Base-by-base conservation (phyloP, 257 asterid genomes). In the Gentiana macrophylla region DNA sequence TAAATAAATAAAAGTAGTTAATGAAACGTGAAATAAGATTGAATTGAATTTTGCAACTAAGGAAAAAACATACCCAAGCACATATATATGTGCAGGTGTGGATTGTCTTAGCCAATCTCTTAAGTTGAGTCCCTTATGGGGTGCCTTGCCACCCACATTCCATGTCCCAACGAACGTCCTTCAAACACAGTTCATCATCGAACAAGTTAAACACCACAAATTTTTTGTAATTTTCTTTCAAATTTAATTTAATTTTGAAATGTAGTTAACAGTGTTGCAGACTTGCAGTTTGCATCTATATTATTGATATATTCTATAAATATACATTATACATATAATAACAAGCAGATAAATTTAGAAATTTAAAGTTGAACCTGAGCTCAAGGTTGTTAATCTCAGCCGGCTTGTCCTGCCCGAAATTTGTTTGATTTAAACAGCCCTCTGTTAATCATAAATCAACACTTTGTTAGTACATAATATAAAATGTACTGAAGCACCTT, bases 131-230 rank as follows among this genome's bases (percentile, higher is more conserved):
- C 61, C 84, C 8, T 71, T 65, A 3, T 82, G 68, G 4, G 96
- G 98, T 9, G 95, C 56, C 62, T 86, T 84, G 68, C 98, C 98
- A 55, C 92, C 98, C 6, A 90, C 98, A 63, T 90, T 90, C 96
- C 98, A 86, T 50, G 98, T 90, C 62, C 95, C 98, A 63, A 84
- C 94, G 52, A 90, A 77, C 89, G 80, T 82, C 70, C 98, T 90
- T 43, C 55, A 43, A 37, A n/a, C 15, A 3, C 11, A 4, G 53
- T 32, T 49, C 57, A 55, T 12, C 37, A 51, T 52, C 37, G 45
- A 55, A 3, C 12, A 24, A 0, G 36, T 52, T 35, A 32, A 32
- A 37, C 24, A 35, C n/a, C 36, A 12, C 52, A 5, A 1, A 38
- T 0, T 8, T 38, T 24, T 8, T 38, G 8, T 4, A 38, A 2